Base-by-base conservation (phyloP, 164 flowering plant species). In the Vitis amurensis region DNA sequence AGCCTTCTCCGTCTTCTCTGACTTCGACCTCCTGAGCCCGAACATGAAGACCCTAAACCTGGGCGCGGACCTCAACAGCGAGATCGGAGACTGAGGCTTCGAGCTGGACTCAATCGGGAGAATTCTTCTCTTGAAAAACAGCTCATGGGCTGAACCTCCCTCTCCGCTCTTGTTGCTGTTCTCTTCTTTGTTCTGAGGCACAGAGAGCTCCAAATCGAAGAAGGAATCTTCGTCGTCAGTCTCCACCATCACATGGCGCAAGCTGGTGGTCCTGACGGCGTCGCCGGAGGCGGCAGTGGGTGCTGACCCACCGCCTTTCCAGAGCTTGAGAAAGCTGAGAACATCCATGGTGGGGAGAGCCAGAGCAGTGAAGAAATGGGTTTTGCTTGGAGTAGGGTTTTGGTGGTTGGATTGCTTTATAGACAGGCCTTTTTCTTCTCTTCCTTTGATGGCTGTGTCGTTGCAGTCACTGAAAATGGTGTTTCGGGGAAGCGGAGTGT, bases 131-230 rank as follows among this genome's bases (percentile, higher is more conserved):
- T 37, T 37, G 51, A 51, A 63, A 16, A 57, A 17, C 64, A 37
- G 4, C 50, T 11, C 48, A 37, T 37, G 44, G 6, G 44, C 4
- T 3, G 44, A 37, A 3, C 12, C 5, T 1, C 2, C 13, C 12
- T 50, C 59, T 13, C 11, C 56, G 48, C 23, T 63, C 23, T 19
- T 56, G n/a, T 29, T 11, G 44, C 15, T 37, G 56, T 11, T 27
- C 27, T 53, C 67, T 5, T 64, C 27, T 12, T 48, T 47, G 50
- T 50, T 62, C 30, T 67, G 62, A 31, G 67, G 58, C 10, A 69
- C 49, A 30, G 76, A 17, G 11, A 83, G 55, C 66, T 83, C 81
- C 61, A 83, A 63, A 23, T 83, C 86, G 59, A 83, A 75, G 78
- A 81, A 83, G 0, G 86, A 83, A 55, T 80, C 86, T 8, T 71